Evolutionary conservation across 164 flowering plant genomes (phyloP).

Genomic region (Vitis riparia): DNA sequence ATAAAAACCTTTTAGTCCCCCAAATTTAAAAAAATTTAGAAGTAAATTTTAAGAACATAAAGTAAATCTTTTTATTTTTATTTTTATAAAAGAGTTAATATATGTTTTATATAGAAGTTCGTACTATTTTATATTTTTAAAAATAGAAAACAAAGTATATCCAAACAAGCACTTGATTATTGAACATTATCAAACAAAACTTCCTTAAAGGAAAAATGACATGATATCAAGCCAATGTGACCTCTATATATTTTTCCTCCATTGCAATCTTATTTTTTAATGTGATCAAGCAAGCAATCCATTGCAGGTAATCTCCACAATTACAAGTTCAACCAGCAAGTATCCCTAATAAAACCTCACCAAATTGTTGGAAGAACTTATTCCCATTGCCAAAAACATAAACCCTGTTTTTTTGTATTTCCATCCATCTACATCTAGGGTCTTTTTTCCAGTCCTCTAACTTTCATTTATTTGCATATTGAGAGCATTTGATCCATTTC

Average conservation of each 20-base stretch:
- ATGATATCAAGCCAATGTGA: neutral
- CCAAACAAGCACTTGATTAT: no score
- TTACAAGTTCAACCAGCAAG: conserved; percentile 34
- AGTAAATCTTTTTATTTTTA: no score
- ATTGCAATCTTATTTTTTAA: neutral
- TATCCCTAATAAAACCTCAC: conserved; percentile 26
- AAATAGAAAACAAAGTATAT: no score
- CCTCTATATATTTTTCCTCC: neutral
- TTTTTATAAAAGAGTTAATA: no score
- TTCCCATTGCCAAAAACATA: conserved; percentile 37
- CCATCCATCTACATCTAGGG: conserved; percentile 29
- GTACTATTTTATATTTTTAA: no score
- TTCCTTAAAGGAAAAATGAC: neutral
- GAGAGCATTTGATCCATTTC: no score
- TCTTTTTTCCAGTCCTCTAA: conserved; percentile 40
- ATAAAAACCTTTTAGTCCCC: no score
- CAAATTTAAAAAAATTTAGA: no score
- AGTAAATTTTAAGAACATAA: no score
- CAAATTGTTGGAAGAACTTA: conserved; percentile 22
- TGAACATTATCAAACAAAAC: no score
- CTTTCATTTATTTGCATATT: conserved; percentile 17
- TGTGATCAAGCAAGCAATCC: neutral
- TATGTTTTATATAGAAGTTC: no score
- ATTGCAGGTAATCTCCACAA: conserved; percentile 48
- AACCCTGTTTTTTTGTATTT: conserved; percentile 16